Base-by-base conservation (phyloP, 768 basidiomycete species). In the Rhizopogon vinicolor region DNA sequence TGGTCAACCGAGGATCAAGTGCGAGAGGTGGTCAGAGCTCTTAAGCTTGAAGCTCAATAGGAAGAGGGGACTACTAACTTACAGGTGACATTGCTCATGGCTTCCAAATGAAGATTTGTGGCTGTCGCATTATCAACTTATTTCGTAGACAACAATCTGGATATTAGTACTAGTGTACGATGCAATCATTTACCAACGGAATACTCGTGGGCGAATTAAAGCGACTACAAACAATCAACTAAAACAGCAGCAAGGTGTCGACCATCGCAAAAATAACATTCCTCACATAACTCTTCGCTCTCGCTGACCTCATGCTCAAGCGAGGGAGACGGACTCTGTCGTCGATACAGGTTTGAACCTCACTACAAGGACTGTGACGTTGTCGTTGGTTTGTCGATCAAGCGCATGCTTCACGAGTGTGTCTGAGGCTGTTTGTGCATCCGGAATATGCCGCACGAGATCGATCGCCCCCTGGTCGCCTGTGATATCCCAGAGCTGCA, bases 401-500 rank as follows among this genome's bases (percentile, higher is more conserved):
- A 97, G 78, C 16, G 97, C 97, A 62, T 95, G 85, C 56, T 91
- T 84, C 55, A 98, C 77, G 46, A 89, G 55, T 91, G 76, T 79
- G 45, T 82, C 74, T 62, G 86, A 89, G 5, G 96, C 96, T 59
- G 81, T 78, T 67, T 97, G 93, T 9, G 97, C 85, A 68, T 97
- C 89, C 25, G 75, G 65, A 37, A 85, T 72, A 37, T 81, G 75
- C 49, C 85, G 84, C 51, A 97, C 82, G 51, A 96, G 81, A 54
- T 98, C 90, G 37, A 96, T 85, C 3, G 95, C 95, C 41, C 78
- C 81, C 69, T 98, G 93, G 70, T 99, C 97, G 41, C 84, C 85
- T 40, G 87, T 82, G 16, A 99, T 91, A 70, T 99, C 97, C 97
- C 97, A 99, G 1, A 99, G 80, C 96, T 98, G 60, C 40, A 35